Conservation (phyloP, 176 grass and related monocot genomes). For the Oropetium thomaeum region DNA sequence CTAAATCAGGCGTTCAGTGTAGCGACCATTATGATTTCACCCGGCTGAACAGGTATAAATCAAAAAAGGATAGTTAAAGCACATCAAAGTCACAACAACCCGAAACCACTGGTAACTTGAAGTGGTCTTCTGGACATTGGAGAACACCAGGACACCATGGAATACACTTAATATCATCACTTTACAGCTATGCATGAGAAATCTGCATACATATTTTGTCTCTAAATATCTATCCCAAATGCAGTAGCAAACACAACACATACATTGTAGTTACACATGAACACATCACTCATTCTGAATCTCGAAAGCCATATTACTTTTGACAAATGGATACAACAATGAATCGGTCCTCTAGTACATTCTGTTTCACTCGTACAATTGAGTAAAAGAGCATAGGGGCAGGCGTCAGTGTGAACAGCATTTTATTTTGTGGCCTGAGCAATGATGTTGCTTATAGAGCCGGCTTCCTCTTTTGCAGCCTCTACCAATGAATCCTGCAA, state of each 20-base stretch:
- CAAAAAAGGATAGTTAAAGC: background rate
- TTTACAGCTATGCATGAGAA: slow-evolving; percentile 14
- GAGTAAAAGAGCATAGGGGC: background rate
- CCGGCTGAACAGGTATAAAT: background rate
- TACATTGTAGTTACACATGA: slow-evolving; percentile 22
- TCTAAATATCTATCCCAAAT: background rate
- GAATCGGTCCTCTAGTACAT: slow-evolving; percentile 28
- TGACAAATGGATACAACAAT: slow-evolving; percentile 17
- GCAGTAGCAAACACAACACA: slow-evolving; percentile 1
- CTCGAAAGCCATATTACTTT: slow-evolving; percentile 1
- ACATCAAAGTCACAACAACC: background rate
- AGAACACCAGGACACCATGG: background rate
- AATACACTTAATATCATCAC: background rate
- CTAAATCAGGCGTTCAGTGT: no score
- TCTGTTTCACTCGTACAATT: slow-evolving; percentile 25
- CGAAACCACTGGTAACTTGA: background rate
- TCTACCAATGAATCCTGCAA: slow-evolving; percentile 74
- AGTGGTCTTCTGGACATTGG: background rate
- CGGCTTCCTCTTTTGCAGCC: slow-evolving; percentile 74
- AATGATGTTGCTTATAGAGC: slow-evolving; percentile 87
- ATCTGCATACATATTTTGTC: background rate
- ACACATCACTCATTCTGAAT: slow-evolving; percentile 6
- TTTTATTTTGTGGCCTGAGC: slow-evolving; percentile 72
- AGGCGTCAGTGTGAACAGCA: background rate
- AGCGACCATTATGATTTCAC: background rate